A percentile compares a stretch with the other conserved stretches of the same genome.
phyloP scores from a whole-genome alignment of 768 basidiomycete genomes.

The Boletus fagicola region DNA sequence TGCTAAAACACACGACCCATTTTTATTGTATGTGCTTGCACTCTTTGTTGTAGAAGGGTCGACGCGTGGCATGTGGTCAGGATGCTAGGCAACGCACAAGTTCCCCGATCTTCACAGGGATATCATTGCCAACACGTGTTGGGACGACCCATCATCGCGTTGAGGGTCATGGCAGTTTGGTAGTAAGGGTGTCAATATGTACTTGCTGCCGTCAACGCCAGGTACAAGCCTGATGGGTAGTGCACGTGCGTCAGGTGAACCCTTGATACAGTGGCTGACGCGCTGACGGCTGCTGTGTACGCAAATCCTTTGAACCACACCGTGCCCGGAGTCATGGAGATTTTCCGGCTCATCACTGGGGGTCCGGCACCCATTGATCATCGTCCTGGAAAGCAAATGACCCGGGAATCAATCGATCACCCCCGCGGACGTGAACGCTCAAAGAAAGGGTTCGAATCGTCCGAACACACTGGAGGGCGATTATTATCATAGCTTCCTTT shows the following conservation, averaged over 20 bases:
- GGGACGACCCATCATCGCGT: background rate
- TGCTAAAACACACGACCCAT: background rate
- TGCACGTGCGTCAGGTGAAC: background rate
- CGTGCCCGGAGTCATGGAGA: too few species aligned
- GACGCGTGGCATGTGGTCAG: too few species aligned
- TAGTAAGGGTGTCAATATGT: background rate
- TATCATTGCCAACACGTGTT: background rate
- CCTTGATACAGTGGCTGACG: too few species aligned
- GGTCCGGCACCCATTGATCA: too few species aligned
- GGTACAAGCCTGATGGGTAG: slow-evolving; percentile 9
- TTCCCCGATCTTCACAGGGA: slow-evolving; percentile 1
- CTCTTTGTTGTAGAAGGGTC: background rate
- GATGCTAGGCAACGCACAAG: background rate
- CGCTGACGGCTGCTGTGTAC: too few species aligned
- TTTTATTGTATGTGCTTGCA: background rate
- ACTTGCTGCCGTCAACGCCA: slow-evolving; percentile 11
- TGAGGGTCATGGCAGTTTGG: slow-evolving; percentile 1
- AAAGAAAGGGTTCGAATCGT: too few species aligned
- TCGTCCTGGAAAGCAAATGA: too few species aligned
- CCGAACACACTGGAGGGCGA: background rate
- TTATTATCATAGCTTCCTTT: background rate
- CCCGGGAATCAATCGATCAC: background rate
- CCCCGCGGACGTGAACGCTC: background rate
- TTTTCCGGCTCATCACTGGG: too few species aligned
- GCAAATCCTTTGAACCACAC: too few species aligned